Base-by-base conservation (phyloP, 169 alveolate species). In the Perkinsus olseni region DNA sequence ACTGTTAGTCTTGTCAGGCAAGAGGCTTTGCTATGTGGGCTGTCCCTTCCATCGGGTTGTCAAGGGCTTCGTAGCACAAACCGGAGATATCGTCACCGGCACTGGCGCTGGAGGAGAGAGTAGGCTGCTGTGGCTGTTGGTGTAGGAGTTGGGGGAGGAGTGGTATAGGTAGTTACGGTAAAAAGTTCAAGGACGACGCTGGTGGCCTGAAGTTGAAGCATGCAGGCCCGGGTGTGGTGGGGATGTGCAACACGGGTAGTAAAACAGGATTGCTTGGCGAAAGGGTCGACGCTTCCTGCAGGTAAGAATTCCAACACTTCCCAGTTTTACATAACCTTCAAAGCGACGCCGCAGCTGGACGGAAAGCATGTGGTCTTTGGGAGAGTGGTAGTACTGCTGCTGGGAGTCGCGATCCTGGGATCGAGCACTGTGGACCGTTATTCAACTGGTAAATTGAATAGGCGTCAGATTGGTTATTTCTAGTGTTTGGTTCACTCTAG, bases 341-440 rank as follows among this genome's bases (percentile, higher is more conserved):
- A 96, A 13, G 98, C 98, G n/a, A 96, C 98, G 92, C 98, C 98
- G 92, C 98, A 99, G 99, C 94, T 98, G 93, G 99, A 99, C 96
- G 99, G 99, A 39, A 98, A 98, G 95, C 99, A 99, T 96, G 98
- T 98, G 36, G 99, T 98, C 48, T 98, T 99, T 96, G 99, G 99
- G 38, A 96, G 96, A 94, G 99, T 98, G 40, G 74, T 95, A 50
- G 96, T 94, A 93, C n/a, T n/a, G n/a, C n/a, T n/a, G n/a, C n/a
- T n/a, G n/a, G n/a, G n/a, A n/a, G n/a, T n/a, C n/a, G n/a, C n/a
- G n/a, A n/a, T n/a, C n/a, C n/a, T n/a, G n/a, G n/a, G n/a, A n/a
- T n/a, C n/a, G n/a, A n/a, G n/a, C n/a, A n/a, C n/a, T n/a, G n/a
- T n/a, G n/a, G n/a, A n/a, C n/a, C n/a, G n/a, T n/a, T n/a, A n/a